Evolutionary conservation across 768 basidiomycete species (phyloP).

Genomic region (Agrocybe chaxingu): DNA sequence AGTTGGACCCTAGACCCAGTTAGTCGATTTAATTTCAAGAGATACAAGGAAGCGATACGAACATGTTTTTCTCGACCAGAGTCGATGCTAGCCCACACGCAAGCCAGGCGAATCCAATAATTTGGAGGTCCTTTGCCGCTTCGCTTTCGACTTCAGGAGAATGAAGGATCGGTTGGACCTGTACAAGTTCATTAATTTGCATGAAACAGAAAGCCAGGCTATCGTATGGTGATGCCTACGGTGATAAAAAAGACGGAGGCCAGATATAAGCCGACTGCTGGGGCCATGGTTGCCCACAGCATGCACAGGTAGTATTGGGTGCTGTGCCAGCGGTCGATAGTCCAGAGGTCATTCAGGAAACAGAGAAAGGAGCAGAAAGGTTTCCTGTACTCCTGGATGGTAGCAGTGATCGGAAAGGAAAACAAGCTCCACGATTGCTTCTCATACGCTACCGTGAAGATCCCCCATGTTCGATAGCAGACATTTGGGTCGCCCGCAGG

Average conservation of each 20-base stretch:
- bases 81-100: conserved; percentile 6
- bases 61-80: conserved; percentile 4
- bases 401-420: background rate
- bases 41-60: background rate
- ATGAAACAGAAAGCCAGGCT: too few relatives aligned
- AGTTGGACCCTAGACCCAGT: conserved; percentile 1
- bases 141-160: too few relatives aligned
- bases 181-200: too few relatives aligned
- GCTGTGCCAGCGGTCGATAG: conserved; percentile 18
- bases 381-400: background rate
- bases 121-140: background rate
- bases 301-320: conserved; percentile 23
- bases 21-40: too few relatives aligned
- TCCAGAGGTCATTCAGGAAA: conserved; percentile 20
- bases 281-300: conserved; percentile 27
- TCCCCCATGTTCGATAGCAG: conserved; percentile 27
- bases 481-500: conserved; percentile 8
- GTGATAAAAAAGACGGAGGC: conserved; percentile 27
- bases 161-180: too few relatives aligned
- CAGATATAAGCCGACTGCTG: conserved; percentile 32
- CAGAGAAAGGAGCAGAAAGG: conserved; percentile 12
- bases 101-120: conserved; percentile 3
- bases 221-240: conserved; percentile 16
- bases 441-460: conserved; percentile 33
- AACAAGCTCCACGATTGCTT: conserved; percentile 4